Evolutionary conservation across 1,284 basidiomycete species (phyloP), one percentile per base, ranked within the genome.

Genomic region (Xerocomus amazonicus): DNA sequence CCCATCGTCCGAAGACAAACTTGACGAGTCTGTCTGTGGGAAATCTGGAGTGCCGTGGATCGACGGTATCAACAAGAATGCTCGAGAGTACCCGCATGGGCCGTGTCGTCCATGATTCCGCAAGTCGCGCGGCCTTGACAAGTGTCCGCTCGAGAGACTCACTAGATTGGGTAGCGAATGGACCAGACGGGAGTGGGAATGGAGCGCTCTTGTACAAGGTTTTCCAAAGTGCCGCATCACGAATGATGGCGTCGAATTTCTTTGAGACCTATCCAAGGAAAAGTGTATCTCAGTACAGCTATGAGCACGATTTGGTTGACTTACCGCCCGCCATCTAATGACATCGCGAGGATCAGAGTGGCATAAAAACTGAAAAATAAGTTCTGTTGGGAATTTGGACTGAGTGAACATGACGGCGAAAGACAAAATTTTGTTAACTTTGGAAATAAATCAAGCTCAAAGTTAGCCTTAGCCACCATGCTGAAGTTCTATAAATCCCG

Each of bases 21-120:
- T 23, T 23, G 19, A 23, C n/a, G n/a, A n/a, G n/a, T n/a, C n/a
- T n/a, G n/a, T n/a, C 19, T 23, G 19, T 4, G 19, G 19, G 53
- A 16, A 9, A 51, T n/a, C 35, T 33, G 29, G 27, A 9, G 17
- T 10, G 9, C 4, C 3, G 2, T 3, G 8, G 19, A 17, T 23
- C 19, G 19, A 5, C 4, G 2, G 8, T 34, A 10, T 26, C 27
- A 19, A 28, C 31, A 2, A 9, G 4, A 7, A 37, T 6, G 8
- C 16, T 17, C 3, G 39, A 38, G 17, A 29, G 4, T 0, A 26
- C 29, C 14, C 44, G 35, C 14, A 52, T 29, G 0, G 33, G 19
- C 1, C 19, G 9, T 19, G 50, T 40, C 13, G 50, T 52, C 50
- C 50, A 52, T 2, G 50, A 52, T 10, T 53, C 27, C 7, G 33